Conservation (phyloP, 768 basidiomycete species). For the Boletus edulis region DNA sequence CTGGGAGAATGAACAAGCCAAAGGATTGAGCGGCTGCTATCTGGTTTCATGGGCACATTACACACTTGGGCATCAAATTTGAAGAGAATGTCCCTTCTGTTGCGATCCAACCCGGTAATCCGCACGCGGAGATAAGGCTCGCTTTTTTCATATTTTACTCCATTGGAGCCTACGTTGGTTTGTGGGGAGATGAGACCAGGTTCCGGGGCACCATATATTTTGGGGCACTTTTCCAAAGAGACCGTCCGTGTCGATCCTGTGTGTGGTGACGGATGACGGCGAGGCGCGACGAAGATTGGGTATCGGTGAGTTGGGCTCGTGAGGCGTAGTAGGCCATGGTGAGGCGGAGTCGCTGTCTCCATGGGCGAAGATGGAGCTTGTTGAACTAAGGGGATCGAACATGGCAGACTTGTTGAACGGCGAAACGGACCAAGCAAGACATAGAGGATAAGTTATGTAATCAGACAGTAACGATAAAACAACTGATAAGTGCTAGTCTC, state of each 20-base stretch:
- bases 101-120: slow-evolving; percentile 90
- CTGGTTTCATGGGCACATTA: neutral
- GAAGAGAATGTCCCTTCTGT: slow-evolving; percentile 90
- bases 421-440: neutral
- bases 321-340: slow-evolving; percentile 83
- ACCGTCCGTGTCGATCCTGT: slow-evolving; percentile 52
- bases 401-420: slow-evolving; percentile 32
- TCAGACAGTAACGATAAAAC: neutral
- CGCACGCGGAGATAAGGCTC: slow-evolving; percentile 88
- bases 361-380: slow-evolving; percentile 52
- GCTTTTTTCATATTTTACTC: slow-evolving; percentile 65
- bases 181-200: slow-evolving; percentile 79
- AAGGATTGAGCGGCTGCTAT: neutral
- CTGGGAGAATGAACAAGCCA: slow-evolving; percentile 38
- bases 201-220: slow-evolving; percentile 85
- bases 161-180: slow-evolving; percentile 63
- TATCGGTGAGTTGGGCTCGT: slow-evolving; percentile 65
- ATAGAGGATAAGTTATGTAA: slow-evolving; percentile 16
- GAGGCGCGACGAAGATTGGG: slow-evolving; percentile 67
- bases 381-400: slow-evolving; percentile 73
- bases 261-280: slow-evolving; percentile 46
- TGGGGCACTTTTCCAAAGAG: slow-evolving; percentile 78
- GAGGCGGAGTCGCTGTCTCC: slow-evolving; percentile 44
- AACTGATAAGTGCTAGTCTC: no score
- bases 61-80: slow-evolving; percentile 92